These are phyloP conservation scores for Erucastrum elatum DNA, from an alignment of 345 rosid species.

Conservation along the genomic window DNA sequence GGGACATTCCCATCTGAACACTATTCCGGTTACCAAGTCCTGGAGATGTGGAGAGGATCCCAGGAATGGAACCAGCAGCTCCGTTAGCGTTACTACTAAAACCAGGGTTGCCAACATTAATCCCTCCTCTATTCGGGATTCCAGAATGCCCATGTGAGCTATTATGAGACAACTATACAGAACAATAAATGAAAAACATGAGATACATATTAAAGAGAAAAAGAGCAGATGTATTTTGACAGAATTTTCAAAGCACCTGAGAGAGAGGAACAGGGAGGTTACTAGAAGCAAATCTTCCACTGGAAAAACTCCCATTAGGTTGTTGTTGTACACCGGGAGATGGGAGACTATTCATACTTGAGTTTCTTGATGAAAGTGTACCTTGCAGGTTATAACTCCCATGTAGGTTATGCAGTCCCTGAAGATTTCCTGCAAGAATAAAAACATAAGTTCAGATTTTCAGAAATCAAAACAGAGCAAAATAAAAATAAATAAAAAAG, in stretches of 20 bases:
- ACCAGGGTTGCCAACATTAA: conserved; percentile 82
- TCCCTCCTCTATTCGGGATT: conserved; percentile 86
- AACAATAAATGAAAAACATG: conserved; percentile 21
- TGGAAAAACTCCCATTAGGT: conserved; percentile 80
- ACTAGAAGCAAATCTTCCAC: conserved; percentile 84
- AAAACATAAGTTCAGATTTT: no score
- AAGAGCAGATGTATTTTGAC: neutral
- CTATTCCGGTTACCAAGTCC: conserved; percentile 78
- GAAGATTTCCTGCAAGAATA: conserved; percentile 61
- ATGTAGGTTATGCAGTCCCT: conserved; percentile 86
- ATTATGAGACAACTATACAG: conserved; percentile 89
- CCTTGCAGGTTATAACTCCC: conserved; percentile 89
- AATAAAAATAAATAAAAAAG: neutral
- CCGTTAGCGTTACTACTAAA: conserved; percentile 84
- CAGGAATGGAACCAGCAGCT: conserved; percentile 89
- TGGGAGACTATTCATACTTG: conserved; percentile 71
- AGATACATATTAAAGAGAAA: neutral
- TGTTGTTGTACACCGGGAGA: conserved; percentile 91
- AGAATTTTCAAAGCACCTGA: conserved; percentile 55
- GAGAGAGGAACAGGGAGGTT: conserved; percentile 88
- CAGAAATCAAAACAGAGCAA: conserved; percentile 16
- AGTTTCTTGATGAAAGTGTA: conserved; percentile 86
- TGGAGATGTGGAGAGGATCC: conserved; percentile 88
- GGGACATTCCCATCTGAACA: conserved; percentile 88
- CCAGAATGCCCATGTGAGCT: conserved; percentile 90